Evolutionary conservation across 2,329 filamentous ascomycete species (phyloP), one percentile per base, ranked within the genome.

Genomic region (Fusarium bulbicola): DNA sequence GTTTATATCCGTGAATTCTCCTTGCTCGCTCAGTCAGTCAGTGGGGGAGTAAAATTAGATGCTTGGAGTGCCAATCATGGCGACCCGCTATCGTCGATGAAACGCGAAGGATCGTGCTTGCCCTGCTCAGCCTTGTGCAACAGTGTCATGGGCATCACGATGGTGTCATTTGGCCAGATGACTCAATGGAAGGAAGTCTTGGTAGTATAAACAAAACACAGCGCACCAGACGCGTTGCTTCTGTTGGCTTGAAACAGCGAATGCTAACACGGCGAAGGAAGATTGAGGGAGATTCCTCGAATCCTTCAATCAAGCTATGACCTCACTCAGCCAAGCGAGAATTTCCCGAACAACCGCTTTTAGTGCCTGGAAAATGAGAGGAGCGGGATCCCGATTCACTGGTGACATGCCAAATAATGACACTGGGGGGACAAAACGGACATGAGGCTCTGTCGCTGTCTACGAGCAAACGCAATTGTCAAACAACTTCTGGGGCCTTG

Each of bases 41-140:
- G 43, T 45, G 59, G 66, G 39, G 24, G 14, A 30, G 16, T 42
- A 34, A 57, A 42, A 69, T 64, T 68, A 52, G 36, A 43, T 24
- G 32, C 15, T 20, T 21, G 20, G 11, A 24, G 21, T 39, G 24
- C 49, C 46, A 64, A 37, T 59, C 28, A 53, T 14, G 15, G 6
- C 20, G 59, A 32, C 30, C 45, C 59, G 40, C 45, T 47, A 13
- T 39, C 36, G 16, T 45, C 6, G 30, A 24, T 46, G 39, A 66
- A 66, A 67, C 62, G n/a, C 24, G 39, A 67, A 67, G 62, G 64
- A 67, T 66, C 16, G 26, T 36, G 52, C 20, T 59, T 50, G 50
- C 46, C 43, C 6, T 37, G 45, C 34, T 65, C 40, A 46, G 60
- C 40, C 60, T n/a, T 26, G 39, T 28, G 20, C 32, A 47, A 49